Evolutionary conservation across 2,329 filamentous ascomycete species (phyloP), one percentile per base, ranked within the genome.

Genomic region (Cercospora canescens): DNA sequence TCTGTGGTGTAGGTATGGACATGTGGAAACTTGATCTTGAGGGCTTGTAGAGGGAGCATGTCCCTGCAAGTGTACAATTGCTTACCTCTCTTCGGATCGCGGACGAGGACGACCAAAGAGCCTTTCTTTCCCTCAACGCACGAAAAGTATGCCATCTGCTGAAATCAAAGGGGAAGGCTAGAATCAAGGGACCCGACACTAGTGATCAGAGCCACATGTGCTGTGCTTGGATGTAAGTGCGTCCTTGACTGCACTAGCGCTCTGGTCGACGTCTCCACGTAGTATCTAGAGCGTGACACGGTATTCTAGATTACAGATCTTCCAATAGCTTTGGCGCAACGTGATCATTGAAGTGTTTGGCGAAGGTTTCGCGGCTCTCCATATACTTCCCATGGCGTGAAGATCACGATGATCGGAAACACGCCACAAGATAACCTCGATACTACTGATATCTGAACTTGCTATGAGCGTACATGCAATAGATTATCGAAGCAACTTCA

Each of bases 1-100:
- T 85, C 1, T 81, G 79, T 61, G 84, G 84, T 26, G 82, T 85
- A 35, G 84, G 84, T 1, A 81, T 84, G 78, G 82, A 85, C 67
- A 70, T 83, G 63, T 79, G 81, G 71, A 69, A 54, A 21, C 28
- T 71, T 14, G 55, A 56, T 39, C 24, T 60, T 7, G 54, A 45
- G 21, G 24, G 28, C 18, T 30, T 56, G 14, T 35, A 14, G 35
- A 21, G 5, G 21, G 26, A 30, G 50, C 26, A 28, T 28, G 32
- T 9, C 41, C 30, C 11, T 24, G 18, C n/a, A 21, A 21, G 11
- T 24, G 18, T 6, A 24, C 18, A 24, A 24, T 24, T 24, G n/a
- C 8, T 45, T 45, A 12, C 3, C 18, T 21, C 41, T 24, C 18
- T 11, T 24, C 24, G 3, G 14, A 45, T n/a, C 24, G 18, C 41